Evolutionary conservation across 352 stramenopile species (phyloP).

Genomic region (Thraustotheca clavata): DNA sequence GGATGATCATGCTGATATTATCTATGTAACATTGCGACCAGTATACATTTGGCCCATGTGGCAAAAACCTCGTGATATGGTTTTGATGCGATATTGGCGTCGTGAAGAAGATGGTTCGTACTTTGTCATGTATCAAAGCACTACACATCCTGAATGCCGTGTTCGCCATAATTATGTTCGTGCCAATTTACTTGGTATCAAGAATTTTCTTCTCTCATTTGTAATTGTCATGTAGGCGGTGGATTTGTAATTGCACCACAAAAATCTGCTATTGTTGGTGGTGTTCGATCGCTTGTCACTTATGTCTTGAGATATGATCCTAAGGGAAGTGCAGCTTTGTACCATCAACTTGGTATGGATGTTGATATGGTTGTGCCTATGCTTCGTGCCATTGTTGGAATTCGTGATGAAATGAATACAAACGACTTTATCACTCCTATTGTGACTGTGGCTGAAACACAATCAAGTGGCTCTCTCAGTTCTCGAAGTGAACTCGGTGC

Average conservation of each 20-base stretch:
- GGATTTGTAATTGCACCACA: slow-evolving; percentile 82
- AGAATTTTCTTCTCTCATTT: slow-evolving; percentile 35
- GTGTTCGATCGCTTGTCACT: slow-evolving; percentile 71
- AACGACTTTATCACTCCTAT: slow-evolving; percentile 81
- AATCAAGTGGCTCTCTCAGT: slow-evolving; percentile 16
- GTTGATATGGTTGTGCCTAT: slow-evolving; percentile 80
- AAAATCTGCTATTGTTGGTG: slow-evolving; percentile 54
- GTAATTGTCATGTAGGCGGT: slow-evolving; percentile 48
- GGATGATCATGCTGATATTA: slow-evolving; percentile 83
- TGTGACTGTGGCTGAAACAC: slow-evolving; percentile 43
- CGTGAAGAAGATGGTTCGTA: slow-evolving; percentile 84
- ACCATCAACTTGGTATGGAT: slow-evolving; percentile 85
- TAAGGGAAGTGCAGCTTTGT: slow-evolving; percentile 69
- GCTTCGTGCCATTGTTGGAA: slow-evolving; percentile 74
- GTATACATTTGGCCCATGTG: slow-evolving; percentile 78
- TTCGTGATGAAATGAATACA: slow-evolving; percentile 77
- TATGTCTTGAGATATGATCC: slow-evolving; percentile 79
- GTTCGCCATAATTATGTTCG: slow-evolving; percentile 83
- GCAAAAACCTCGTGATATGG: slow-evolving; percentile 77
- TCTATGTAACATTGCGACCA: slow-evolving; percentile 81
- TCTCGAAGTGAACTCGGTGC: slow-evolving; percentile 6
- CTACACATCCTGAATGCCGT: slow-evolving; percentile 75
- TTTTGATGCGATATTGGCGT: slow-evolving; percentile 84
- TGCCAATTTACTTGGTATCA: slow-evolving; percentile 49
- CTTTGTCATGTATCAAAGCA: slow-evolving; percentile 88